Base-by-base conservation (phyloP, 2,329 filamentous ascomycete species). In the Phialocephala subalpina region DNA sequence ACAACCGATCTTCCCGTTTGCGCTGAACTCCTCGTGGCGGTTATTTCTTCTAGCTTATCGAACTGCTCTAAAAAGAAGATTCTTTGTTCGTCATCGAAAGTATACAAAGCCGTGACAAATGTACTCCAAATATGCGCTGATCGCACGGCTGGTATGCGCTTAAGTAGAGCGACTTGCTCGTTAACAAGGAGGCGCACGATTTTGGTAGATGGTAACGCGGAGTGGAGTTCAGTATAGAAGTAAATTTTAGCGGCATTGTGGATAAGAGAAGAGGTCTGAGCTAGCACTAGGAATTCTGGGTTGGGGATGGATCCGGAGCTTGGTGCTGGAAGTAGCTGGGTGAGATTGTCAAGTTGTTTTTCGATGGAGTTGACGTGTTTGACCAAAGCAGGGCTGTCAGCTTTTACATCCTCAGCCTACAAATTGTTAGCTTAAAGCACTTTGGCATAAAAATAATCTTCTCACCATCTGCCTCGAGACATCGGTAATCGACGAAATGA, bases 31-130 rank as follows among this genome's bases (percentile, higher is more conserved):
- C 52, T 64, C 22, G 64, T 62, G 22, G 64, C 67, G 27, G 66
- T 59, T 12, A 38, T 52, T 20, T 25, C n/a, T 58, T 68, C 60
- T 27, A 68, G 42, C 33, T 47, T 55, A 7, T 68, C 64, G n/a
- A 68, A 67, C 33, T 68, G 67, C 58, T 64, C 49, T 14, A 68
- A 42, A 36, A 68, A 68, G 58, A 68, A 68, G 16, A 68, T 64
- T 42, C 67, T 58, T 45, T 68, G 45, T 22, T 68, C 64, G 49
- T 68, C 67, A 29, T 62, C 35, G 16, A 36, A 58, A 18, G 58
- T 64, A 40, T 68, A 68, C 12, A 68, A 53, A n/a, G 64, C 57
- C 6, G 67, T 66, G 18, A 68, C 67, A 36, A 68, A 68, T n/a
- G 67, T 58, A 45, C 67, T 68, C 67, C 67, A 68, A 20, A 68